Percentiles rank a stretch among this genome's conserved stretches.
Evolutionary conservation across 2,329 filamentous ascomycete genomes (phyloP).

Genomic region (Ophiostoma tasmaniense): DNA sequence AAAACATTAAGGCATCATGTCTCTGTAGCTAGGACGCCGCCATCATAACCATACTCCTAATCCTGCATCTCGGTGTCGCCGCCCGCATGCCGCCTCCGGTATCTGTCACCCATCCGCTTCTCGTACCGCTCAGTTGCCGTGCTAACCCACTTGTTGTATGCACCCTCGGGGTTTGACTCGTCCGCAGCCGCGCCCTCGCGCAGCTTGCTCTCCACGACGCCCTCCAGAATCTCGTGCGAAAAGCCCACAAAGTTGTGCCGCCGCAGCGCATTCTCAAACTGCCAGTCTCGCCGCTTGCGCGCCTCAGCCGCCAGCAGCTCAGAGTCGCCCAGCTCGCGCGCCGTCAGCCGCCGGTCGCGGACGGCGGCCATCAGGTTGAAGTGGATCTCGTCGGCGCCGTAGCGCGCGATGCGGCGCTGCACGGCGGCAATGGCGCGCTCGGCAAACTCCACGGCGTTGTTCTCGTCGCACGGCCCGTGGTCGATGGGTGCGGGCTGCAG

Average conservation of each 20-base stretch:
- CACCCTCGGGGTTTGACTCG: conserved; percentile 26
- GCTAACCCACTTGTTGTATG: conserved; percentile 65
- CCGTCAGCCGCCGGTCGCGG: conserved; percentile 67
- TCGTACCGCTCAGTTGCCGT: conserved; percentile 37
- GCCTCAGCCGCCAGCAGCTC: conserved; percentile 74
- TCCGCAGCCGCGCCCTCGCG: conserved; percentile 42
- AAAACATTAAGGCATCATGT: neutral
- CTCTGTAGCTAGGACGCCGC: neutral
- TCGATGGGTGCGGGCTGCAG: conserved; percentile 86
- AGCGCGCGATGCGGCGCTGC: conserved; percentile 72
- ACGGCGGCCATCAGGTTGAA: conserved; percentile 96
- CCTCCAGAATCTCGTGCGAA: conserved; percentile 80
- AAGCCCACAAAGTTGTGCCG: conserved; percentile 96
- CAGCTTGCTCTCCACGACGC: conserved; percentile 68
- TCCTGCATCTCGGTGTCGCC: conserved; percentile 21
- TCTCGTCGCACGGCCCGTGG: conserved; percentile 62
- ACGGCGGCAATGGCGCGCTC: conserved; percentile 78
- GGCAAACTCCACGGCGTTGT: conserved; percentile 46
- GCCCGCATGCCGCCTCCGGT: conserved; percentile 21
- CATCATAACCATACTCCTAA: neutral
- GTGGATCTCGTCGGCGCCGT: conserved; percentile 78
- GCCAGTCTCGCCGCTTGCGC: conserved; percentile 76
- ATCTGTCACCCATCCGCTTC: conserved; percentile 28
- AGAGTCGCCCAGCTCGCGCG: conserved; percentile 71
- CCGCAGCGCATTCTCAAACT: conserved; percentile 87